phyloP scores from a whole-genome alignment of 805 yeast genomes.

The Candida easanensis region DNA sequence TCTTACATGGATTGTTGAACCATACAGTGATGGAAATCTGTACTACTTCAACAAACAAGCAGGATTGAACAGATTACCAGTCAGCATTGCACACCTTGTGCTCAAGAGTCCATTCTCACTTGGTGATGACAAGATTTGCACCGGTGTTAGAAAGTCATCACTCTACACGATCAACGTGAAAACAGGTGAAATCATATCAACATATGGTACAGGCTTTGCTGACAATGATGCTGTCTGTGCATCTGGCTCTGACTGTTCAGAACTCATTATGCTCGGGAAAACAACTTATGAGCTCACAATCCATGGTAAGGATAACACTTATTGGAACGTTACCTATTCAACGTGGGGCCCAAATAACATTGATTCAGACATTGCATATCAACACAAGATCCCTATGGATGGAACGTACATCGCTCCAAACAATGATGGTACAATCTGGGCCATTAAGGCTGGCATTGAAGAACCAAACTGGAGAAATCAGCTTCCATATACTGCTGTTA shows the following conservation, averaged over 20 bases:
- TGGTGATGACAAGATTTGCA: constrained; percentile 76
- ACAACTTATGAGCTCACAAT: constrained; percentile 72
- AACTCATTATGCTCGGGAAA: constrained; percentile 59
- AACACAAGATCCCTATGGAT: constrained; percentile 60
- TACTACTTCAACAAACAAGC: constrained; percentile 71
- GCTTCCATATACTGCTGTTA: constrained; percentile 68
- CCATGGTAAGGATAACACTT: constrained; percentile 64
- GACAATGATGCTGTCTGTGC: constrained; percentile 7
- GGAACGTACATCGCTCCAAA: constrained; percentile 79
- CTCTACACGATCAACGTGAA: constrained; percentile 69
- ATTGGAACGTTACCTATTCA: constrained; percentile 85
- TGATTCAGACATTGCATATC: constrained; percentile 50
- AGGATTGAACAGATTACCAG: constrained; percentile 81
- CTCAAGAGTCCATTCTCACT: constrained; percentile 83
- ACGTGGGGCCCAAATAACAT: constrained; percentile 91
- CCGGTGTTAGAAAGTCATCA: constrained; percentile 78
- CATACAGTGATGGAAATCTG: constrained; percentile 77
- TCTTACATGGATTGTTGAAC: constrained; percentile 85
- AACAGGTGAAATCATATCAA: constrained; percentile 70
- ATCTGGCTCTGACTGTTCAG: constrained; percentile 26
- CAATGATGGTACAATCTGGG: constrained; percentile 75
- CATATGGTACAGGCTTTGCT: constrained; percentile 51
- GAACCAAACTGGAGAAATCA: constrained; percentile 78
- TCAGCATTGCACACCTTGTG: constrained; percentile 74
- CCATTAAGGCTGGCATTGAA: constrained; percentile 65